phyloP scores from a whole-genome alignment of 495 filamentous ascomycete genomes.

The Parathielavia hyrcaniae region DNA sequence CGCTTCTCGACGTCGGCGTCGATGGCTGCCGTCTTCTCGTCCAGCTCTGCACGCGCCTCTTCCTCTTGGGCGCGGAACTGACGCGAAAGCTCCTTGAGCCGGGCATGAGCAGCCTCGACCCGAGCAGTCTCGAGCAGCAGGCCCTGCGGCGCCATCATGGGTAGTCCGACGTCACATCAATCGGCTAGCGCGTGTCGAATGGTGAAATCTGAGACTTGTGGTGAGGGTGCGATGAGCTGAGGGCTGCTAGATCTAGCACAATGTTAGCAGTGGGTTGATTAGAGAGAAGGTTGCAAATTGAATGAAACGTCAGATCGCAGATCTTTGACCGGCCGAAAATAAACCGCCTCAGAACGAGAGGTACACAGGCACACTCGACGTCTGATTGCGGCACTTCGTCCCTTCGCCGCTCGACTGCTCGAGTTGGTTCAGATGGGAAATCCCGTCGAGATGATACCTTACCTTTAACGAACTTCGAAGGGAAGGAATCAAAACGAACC shows the following conservation, averaged over 20 bases:
- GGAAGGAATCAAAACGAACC: no score
- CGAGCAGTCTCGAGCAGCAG: slow-evolving; percentile 1
- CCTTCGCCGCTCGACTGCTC: neutral
- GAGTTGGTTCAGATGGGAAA: neutral
- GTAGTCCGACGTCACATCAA: neutral
- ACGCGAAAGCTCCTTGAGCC: neutral
- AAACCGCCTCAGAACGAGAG: neutral
- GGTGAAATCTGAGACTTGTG: no score
- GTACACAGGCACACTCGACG: neutral
- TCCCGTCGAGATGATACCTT: no score
- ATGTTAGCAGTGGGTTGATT: neutral
- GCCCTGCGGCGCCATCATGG: slow-evolving; percentile 4
- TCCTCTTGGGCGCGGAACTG: neutral
- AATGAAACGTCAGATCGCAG: neutral
- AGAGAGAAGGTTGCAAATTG: neutral
- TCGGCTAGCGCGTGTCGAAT: neutral
- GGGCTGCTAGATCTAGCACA: neutral
- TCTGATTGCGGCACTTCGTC: slow-evolving; percentile 1
- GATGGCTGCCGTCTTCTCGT: neutral
- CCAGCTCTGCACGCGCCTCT: neutral
- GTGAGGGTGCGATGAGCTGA: neutral
- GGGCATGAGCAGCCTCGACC: slow-evolving; percentile 4
- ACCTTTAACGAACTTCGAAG: no score
- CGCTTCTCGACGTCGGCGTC: slow-evolving; percentile 1
- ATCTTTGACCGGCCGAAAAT: neutral